Conservation (phyloP, 2,329 filamentous ascomycete genomes). For the Rutstroemia sp. region DNA sequence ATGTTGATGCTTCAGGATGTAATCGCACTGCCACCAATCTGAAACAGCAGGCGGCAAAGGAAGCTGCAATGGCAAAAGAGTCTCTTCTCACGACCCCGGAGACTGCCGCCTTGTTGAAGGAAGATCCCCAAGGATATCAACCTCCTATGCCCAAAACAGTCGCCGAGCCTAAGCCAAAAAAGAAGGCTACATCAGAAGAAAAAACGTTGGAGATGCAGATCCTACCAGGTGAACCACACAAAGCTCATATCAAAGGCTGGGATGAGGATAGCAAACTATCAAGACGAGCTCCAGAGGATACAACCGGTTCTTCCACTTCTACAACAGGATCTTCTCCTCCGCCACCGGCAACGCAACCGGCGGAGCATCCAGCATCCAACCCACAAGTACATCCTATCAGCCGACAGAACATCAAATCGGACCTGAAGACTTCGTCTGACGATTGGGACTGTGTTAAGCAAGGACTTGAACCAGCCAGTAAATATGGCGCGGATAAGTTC, state of each 20-base stretch:
- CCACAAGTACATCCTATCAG: background rate
- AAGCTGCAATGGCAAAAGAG: slow-evolving; percentile 6
- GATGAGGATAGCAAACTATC: slow-evolving; percentile 16
- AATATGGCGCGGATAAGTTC: slow-evolving; percentile 38
- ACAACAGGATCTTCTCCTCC: background rate
- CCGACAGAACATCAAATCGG: background rate
- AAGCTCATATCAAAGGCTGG: slow-evolving; percentile 21
- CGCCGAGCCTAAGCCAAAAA: slow-evolving; percentile 18
- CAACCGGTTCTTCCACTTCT: background rate
- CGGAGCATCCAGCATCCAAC: background rate
- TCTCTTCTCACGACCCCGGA: slow-evolving; percentile 7
- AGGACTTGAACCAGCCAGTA: slow-evolving; percentile 43
- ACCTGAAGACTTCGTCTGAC: background rate
- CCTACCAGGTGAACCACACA: slow-evolving; percentile 20
- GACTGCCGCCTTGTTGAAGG: slow-evolving; percentile 9
- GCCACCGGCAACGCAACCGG: background rate
- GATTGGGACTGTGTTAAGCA: slow-evolving; percentile 48
- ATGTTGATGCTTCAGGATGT: slow-evolving; percentile 74
- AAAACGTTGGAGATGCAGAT: slow-evolving; percentile 25
- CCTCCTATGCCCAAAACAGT: slow-evolving; percentile 16
- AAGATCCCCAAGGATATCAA: slow-evolving; percentile 27
- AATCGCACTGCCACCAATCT: slow-evolving; percentile 34
- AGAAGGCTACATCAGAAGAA: slow-evolving; percentile 10
- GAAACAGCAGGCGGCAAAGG: background rate
- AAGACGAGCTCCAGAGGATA: slow-evolving; percentile 12